Percentiles rank a stretch among this genome's conserved stretches.
These are phyloP conservation scores for Lonicera japonica DNA, from an alignment of 129 eudicot genomes.

Conservation along the genomic window DNA sequence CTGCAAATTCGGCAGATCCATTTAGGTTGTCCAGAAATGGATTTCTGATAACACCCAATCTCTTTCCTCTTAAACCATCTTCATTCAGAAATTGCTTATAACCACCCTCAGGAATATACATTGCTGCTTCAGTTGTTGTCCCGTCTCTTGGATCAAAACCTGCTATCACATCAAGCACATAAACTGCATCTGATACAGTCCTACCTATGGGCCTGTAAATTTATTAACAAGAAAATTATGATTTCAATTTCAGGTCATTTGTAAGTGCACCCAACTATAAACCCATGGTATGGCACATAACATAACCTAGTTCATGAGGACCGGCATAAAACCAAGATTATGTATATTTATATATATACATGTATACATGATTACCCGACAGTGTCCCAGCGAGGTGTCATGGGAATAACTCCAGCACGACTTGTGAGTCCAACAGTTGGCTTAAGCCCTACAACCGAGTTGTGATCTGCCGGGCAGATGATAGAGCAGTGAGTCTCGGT, in stretches of 20 bases:
- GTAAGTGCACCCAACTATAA: background rate
- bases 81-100: conserved; percentile 42
- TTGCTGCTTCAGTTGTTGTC: conserved; percentile 51
- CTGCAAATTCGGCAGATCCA: conserved; percentile 17
- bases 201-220: conserved; percentile 54
- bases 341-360: no score
- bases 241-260: background rate
- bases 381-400: conserved; percentile 32
- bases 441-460: conserved; percentile 37
- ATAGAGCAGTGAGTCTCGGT: conserved; percentile 39
- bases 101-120: conserved; percentile 54
- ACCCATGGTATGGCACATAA: no score
- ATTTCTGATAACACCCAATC: conserved; percentile 45
- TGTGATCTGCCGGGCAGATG: conserved; percentile 32
- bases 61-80: conserved; percentile 49
- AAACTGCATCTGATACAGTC: conserved; percentile 54
- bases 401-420: conserved; percentile 37
- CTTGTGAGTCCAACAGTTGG: conserved; percentile 41
- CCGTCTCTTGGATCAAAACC: conserved; percentile 62
- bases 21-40: conserved; percentile 29
- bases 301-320: background rate
- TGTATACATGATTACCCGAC: conserved; percentile 19
- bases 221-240: background rate
- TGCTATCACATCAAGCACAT: conserved; percentile 54
- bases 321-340: no score